Evolutionary conservation across 164 flowering plant species (phyloP), one percentile per base, ranked within the genome.

Genomic region (Liquidambar formosana): DNA sequence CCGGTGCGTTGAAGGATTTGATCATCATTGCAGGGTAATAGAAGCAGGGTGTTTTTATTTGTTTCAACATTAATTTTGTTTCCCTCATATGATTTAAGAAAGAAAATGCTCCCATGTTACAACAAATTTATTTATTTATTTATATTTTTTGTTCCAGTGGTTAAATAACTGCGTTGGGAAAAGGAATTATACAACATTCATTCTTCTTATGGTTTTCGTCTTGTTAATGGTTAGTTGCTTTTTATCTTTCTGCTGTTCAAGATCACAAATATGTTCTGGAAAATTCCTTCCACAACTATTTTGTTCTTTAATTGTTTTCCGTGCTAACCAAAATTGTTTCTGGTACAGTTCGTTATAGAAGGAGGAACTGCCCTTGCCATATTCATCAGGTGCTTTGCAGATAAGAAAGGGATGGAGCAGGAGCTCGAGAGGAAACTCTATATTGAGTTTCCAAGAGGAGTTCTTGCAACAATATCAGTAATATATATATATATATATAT

Each of bases 11-110:
- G 97, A 95, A 71, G 99, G 97, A 51, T 95, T 95, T 75, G 99
- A 95, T 82, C 99, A 95, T 80, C 99, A 95, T 79, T 95, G 99
- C 88, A 85, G 96, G 85, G 99, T 93, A 74, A 83, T 44, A 61
- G 43, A 56, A 68, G 43, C 59, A 14, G 8, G 46, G 21, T 48
- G 18, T 61, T 62, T 16, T 61, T 16, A 9, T 28, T 57, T 56
- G 13, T 8, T 11, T 54, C 16, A 23, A 28, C n/a, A 52, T n/a
- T 22, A 5, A 60, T 57, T 15, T 18, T 63, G 11, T 58, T 58
- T 63, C 57, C 2, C 43, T 57, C 51, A 6, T 19, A 54, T 21
- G 45, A 14, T 14, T 33, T 2, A 62, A 21, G 41, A 22, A 46
- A 4, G 18, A n/a, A 3, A 10, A 41, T 1, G 14, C 45, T 38